Evolutionary conservation across 345 rosid species (phyloP), one percentile per base, ranked within the genome.

Genomic region (Anacardium occidentale): DNA sequence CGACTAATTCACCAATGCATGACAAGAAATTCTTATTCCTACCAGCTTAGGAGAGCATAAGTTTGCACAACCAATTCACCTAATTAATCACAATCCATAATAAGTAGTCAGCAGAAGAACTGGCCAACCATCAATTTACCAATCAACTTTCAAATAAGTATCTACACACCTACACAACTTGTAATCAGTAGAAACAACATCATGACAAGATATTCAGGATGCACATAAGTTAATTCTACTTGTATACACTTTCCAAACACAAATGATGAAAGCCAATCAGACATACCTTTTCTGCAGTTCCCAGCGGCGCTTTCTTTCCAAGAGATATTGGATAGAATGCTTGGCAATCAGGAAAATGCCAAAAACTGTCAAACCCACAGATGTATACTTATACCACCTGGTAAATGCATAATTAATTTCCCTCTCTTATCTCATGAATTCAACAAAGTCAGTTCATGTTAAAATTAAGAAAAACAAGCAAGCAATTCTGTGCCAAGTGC

Each of bases 331-430:
- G 73, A 90, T 59, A 25, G 82, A 83, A 76, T 69, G 87, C 79
- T 83, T 91, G 73, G 88, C 83, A 32, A 91, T 84, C 62, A 94
- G 77, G 66, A 84, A 86, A 72, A 81, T 78, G 73, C 95, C 98
- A 74, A 91, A 73, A 24, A 80, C 73, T 26, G 93, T 79, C 84
- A 94, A 83, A 60, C 91, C 98, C 24, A 79, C 32, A 1, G 97
- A 89, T 52, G 95, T 90, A 63, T 79, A 80, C 78, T 84, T 90
- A 79, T 86, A 88, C 90, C 70, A 84, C 92, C 98, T 92, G 89
- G 66, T 62, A 60, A 50, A 82, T 44, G 71, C 55, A 75, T 47
- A 29, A 45, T 71, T 65, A 42, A 67, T 48, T 70, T 71, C 69
- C 61, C 66, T 64, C 56, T 66, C 44, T 34, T 51, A 56, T 61